A percentile compares a stretch with the other conserved stretches of the same genome.
phyloP scores from a whole-genome alignment of 176 grass and related monocot genomes.

The Aegilops umbellulata region DNA sequence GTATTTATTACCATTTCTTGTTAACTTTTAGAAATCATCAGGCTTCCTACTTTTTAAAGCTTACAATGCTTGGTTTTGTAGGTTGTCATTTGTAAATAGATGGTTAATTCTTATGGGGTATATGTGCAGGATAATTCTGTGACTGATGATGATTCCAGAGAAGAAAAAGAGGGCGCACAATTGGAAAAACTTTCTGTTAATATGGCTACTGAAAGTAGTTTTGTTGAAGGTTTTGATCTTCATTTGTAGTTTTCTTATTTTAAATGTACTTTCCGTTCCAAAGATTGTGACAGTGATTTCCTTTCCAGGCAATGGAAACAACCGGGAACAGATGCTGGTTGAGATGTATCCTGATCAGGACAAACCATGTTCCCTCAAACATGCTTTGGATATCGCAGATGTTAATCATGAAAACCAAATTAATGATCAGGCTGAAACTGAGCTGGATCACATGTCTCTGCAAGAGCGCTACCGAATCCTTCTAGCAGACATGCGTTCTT shows the following conservation, averaged over 20 bases:
- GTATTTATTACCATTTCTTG: neutral
- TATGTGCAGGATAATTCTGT: conserved; percentile 41
- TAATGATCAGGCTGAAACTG: neutral
- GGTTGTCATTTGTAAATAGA: neutral
- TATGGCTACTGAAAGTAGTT: conserved; percentile 4
- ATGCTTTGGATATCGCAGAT: neutral
- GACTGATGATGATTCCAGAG: conserved; percentile 21
- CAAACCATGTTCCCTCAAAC: neutral
- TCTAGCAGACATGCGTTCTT: conserved; percentile 18
- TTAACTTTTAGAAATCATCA: neutral
- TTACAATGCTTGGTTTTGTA: neutral
- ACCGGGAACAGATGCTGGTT: neutral
- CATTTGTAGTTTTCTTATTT: neutral
- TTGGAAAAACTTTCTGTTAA: conserved; percentile 11
- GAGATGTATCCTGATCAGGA: conserved; percentile 12
- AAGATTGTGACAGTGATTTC: neutral
- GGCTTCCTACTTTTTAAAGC: conserved; percentile 1
- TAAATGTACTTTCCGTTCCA: conserved; percentile 7
- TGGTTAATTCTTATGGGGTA: conserved; percentile 4
- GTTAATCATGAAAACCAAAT: neutral
- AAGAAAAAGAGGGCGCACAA: neutral
- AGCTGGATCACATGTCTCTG: conserved; percentile 49
- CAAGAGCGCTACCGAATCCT: conserved; percentile 42
- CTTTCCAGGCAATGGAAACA: conserved; percentile 3
- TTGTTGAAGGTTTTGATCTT: conserved; percentile 15